These are phyloP conservation scores for Porcisia hertigi DNA, from an alignment of 208 protist species.

Conservation along the genomic window DNA sequence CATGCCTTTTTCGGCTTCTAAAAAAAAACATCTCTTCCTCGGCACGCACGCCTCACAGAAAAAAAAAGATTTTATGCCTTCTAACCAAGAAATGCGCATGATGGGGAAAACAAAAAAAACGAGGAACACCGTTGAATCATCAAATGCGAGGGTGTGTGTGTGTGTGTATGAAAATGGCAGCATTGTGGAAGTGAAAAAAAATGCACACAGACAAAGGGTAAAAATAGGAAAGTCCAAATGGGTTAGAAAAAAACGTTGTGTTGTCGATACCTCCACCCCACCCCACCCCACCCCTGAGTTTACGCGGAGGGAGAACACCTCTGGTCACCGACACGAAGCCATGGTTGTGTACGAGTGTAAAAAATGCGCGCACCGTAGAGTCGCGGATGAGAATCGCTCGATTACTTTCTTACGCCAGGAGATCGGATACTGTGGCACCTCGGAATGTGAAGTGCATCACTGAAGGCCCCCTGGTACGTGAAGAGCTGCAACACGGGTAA, in stretches of 20 bases:
- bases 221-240: background rate
- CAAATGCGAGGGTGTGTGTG: conserved; percentile 3
- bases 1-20: background rate
- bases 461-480: background rate
- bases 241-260: background rate
- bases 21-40: background rate
- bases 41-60: background rate
- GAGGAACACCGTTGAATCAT: background rate
- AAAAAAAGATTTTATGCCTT: background rate
- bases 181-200: background rate
- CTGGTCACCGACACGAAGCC: background rate
- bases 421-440: background rate
- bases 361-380: background rate
- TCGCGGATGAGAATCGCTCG: background rate
- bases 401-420: background rate
- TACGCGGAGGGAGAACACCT: background rate
- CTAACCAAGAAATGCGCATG: background rate
- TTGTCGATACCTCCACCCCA: too few species aligned
- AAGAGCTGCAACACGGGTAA: background rate
- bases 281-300: background rate
- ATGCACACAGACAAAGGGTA: background rate
- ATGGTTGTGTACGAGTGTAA: background rate
- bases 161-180: background rate
- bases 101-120: background rate
- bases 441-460: background rate